Conservation (phyloP, 1,139 yeast genomes). For the Kluyveromyces marxianus region DNA sequence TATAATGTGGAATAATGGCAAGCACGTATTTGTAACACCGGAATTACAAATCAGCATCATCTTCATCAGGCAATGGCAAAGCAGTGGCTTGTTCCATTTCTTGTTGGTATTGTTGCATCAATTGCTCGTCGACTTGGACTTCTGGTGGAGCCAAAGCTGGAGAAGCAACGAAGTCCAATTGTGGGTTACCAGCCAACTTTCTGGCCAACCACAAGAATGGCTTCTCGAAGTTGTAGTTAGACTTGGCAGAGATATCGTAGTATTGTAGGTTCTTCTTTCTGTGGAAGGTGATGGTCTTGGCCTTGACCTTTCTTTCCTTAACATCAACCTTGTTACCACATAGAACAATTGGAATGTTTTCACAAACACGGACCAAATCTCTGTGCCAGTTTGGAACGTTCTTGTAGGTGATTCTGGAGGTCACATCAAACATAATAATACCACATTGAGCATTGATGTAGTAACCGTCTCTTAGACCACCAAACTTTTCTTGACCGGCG, state of each 20-base stretch:
- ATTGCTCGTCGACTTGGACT: conserved; percentile 90
- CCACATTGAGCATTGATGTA: conserved; percentile 99
- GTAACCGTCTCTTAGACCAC: conserved; percentile 99
- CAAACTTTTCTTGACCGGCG: conserved; percentile 99
- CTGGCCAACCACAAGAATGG: conserved; percentile 99
- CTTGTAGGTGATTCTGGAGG: conserved; percentile 98
- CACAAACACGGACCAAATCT: conserved; percentile 98
- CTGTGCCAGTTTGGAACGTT: conserved; percentile 99
- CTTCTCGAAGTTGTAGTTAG: conserved; percentile 98
- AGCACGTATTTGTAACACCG: too few species aligned
- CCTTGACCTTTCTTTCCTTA: conserved; percentile 99
- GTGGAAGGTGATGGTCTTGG: conserved; percentile 99
- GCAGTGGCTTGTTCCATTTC: conserved; percentile 99
- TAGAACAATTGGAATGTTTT: conserved; percentile 96
- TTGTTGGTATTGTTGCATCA: conserved; percentile 97
- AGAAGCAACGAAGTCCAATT: conserved; percentile 96
- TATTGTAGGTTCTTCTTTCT: conserved; percentile 99
- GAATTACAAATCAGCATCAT: conserved; percentile 90
- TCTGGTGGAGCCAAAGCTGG: conserved; percentile 99
- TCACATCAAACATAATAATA: conserved; percentile 99
- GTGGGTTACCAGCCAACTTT: conserved; percentile 97
- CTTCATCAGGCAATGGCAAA: conserved; percentile 99
- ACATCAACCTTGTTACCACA: conserved; percentile 99
- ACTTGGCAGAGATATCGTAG: conserved; percentile 98
- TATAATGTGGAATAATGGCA: too few species aligned